Base-by-base conservation (phyloP, 495 filamentous ascomycete genomes). In the Lepidopterella palustris region DNA sequence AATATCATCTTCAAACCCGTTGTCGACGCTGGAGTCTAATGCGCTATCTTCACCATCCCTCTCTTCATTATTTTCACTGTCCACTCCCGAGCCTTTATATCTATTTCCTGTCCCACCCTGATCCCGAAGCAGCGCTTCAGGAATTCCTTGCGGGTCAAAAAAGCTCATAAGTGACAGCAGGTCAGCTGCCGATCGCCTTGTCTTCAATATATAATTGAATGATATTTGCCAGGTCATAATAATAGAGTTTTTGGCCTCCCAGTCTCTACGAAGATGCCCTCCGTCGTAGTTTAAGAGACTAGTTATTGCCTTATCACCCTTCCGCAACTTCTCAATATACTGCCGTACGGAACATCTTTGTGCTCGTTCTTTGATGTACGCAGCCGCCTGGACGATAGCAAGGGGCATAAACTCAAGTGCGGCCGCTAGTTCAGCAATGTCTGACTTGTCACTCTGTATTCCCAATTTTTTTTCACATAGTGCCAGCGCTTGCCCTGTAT, bases 151-250 rank as follows among this genome's bases (percentile, higher is more conserved):
- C 18, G 18, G 57, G 50, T 60, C 31, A 39, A 60, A 60, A 23
- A 60, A 60, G 28, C 57, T 60, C 54, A 61, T 61, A 5, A 61
- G 54, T 5, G 58, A 61, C 24, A 61, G 26, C n/a, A 61, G 25
- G 54, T 61, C 26, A 23, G 58, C 53, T 8, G 58, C 58, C 24
- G 54, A 61, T 13, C 20, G 54, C 32, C 15, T 59, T 25, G 3
- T 67, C 49, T 67, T 1, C 11, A 53, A 64, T 15, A 79, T 72
- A 54, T 75, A 35, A 11, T 78, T 68, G 54, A 80, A 80, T 35
- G 72, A 78, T 51, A 78, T 74, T 48, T 76, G 71, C 74, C 70
- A 78, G 13, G 74, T 79, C 18, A 67, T 59, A 31, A 78, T 65
- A 49, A 79, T 74, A 4, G 73, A 74, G 54, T 77, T 78, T 40